Percentiles rank a stretch among this genome's conserved stretches.
phyloP scores from a whole-genome alignment of 805 yeast species.

The Saturnispora kantuleensis region DNA sequence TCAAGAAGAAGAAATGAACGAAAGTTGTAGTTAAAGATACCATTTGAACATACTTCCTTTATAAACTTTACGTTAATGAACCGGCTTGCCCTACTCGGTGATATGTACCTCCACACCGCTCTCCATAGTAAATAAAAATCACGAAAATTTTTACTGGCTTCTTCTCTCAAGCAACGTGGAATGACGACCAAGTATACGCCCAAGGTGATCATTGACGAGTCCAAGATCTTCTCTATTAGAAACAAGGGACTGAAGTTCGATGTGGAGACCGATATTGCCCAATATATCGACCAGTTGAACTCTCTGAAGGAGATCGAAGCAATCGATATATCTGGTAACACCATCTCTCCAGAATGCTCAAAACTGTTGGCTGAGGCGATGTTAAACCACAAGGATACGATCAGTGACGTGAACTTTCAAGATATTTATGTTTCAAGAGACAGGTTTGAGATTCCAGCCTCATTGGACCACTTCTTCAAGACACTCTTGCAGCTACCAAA shows the following conservation, averaged over 20 bases:
- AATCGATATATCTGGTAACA: constrained; percentile 84
- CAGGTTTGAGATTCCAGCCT: constrained; percentile 86
- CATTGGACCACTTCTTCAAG: constrained; percentile 63
- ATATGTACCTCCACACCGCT: neutral
- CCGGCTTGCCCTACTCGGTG: neutral
- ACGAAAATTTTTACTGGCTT: neutral
- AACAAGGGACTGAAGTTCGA: constrained; percentile 74
- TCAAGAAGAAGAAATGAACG: constrained; percentile 37
- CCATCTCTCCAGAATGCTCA: constrained; percentile 88
- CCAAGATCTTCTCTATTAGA: constrained; percentile 50
- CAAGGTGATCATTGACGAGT: constrained; percentile 33
- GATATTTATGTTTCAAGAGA: constrained; percentile 93
- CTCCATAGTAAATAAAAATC: neutral
- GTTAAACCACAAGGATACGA: constrained; percentile 31
- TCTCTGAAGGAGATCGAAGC: constrained; percentile 32
- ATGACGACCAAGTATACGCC: constrained; percentile 29
- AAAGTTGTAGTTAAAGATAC: too few species aligned
- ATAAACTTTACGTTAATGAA: neutral
- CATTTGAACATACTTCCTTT: neutral
- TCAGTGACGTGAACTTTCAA: constrained; percentile 70
- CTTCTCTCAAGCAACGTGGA: neutral
- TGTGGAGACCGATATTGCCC: constrained; percentile 58
- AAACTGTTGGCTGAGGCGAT: constrained; percentile 53
- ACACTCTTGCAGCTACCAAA: constrained; percentile 61
- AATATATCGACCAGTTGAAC: constrained; percentile 51